Percentiles rank a stretch among this genome's conserved stretches.
Evolutionary conservation across 805 yeast genomes (phyloP).

Genomic region (Pichia heedii): DNA sequence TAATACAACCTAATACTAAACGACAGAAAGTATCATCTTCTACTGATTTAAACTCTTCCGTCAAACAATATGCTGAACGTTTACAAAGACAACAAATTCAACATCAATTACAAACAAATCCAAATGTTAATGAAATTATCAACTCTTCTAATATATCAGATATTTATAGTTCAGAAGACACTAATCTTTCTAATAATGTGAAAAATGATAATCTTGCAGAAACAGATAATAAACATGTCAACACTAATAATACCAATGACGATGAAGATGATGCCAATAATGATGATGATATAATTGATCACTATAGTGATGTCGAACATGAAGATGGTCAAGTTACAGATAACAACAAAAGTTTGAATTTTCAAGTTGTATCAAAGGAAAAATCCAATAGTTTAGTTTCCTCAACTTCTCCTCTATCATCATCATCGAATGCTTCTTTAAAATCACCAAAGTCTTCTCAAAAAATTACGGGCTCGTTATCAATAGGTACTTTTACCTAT

Average conservation of each 20-base stretch:
- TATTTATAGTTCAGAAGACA: not conserved
- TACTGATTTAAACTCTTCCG: not conserved
- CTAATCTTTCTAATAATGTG: not conserved
- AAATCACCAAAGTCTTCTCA: slow-evolving; percentile 1
- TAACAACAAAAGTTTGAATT: slow-evolving; percentile 2
- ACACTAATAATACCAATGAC: not conserved
- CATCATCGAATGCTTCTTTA: not conserved
- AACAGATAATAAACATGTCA: not conserved
- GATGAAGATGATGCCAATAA: not conserved
- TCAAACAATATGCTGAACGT: not conserved
- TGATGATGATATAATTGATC: not conserved
- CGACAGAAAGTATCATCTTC: not conserved
- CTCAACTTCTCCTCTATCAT: not conserved
- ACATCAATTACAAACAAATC: slow-evolving; percentile 2
- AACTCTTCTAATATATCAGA: slow-evolving; percentile 7
- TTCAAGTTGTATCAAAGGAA: slow-evolving; percentile 13
- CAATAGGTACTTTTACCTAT: slow-evolving; percentile 15
- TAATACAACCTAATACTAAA: not conserved
- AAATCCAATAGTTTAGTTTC: slow-evolving; percentile 3
- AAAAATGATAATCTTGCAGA: not conserved
- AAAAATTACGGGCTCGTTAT: slow-evolving; percentile 14
- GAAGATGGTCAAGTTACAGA: not conserved
- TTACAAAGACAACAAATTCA: slow-evolving; percentile 2
- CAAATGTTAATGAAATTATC: not conserved
- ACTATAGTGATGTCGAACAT: too few relatives aligned